Conservation (phyloP, 108 stramenopile species). For the Hondaea fermentalgiana region DNA sequence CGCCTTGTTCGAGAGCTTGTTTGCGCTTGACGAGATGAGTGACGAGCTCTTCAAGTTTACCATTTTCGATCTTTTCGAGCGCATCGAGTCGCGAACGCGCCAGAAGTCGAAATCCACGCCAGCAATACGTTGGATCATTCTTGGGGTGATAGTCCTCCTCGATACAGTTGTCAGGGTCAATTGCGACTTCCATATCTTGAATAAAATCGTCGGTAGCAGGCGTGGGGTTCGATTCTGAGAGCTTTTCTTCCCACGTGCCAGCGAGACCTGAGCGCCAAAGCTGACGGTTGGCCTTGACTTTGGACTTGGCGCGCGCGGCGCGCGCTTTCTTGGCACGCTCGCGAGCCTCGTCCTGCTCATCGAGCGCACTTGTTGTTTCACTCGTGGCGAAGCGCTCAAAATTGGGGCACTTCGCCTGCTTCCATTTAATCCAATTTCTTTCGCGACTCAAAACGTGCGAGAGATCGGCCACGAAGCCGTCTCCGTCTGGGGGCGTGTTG, state of each 20-base stretch:
- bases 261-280: background rate
- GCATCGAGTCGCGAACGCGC: background rate
- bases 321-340: background rate
- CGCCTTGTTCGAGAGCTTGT: background rate
- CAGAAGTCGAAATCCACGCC: slow-evolving; percentile 8
- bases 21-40: background rate
- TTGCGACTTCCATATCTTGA: slow-evolving; percentile 8
- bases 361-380: background rate
- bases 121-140: slow-evolving; percentile 20
- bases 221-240: background rate
- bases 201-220: background rate
- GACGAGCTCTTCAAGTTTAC: background rate
- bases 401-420: slow-evolving; percentile 24
- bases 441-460: slow-evolving; percentile 26
- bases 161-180: slow-evolving; percentile 18
- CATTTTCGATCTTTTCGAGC: background rate
- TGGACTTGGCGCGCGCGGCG: background rate
- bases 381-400: background rate
- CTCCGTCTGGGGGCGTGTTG: slow-evolving; percentile 34
- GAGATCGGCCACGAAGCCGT: slow-evolving; percentile 31
- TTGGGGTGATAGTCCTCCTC: slow-evolving; percentile 22
- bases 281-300: background rate
- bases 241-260: background rate
- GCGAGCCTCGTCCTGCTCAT: background rate
- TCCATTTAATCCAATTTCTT: slow-evolving; percentile 37